Base-by-base conservation (phyloP, 371 early-diverging fungal species). In the Apophysomyces trapeziformis region DNA sequence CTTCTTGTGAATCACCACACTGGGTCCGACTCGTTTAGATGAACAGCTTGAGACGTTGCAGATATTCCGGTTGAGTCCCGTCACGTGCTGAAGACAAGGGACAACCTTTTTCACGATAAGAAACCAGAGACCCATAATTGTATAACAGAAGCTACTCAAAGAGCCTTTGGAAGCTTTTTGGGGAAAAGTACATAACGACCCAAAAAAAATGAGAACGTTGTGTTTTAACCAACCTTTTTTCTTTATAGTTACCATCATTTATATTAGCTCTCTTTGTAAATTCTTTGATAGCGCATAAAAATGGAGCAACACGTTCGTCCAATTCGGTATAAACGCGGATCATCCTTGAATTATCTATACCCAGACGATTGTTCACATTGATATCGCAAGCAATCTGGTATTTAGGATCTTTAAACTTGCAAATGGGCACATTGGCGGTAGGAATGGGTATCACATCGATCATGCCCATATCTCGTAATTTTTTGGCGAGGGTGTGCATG, bases 391-490 rank as follows among this genome's bases (percentile, higher is more conserved):
- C 69, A 47, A 77, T 56, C 11, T 72, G 57, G 32, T 72, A 66
- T 36, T 78, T 71, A 0, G 89, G 89, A 50, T 91, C 91, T 59
- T 68, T 75, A 59, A 90, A 89, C 68, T 88, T 90, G 76, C 86
- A 87, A 21, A 91, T 88, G 0, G 89, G 90, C 1, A 91, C 90
- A 50, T 70, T 81, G 0, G 90, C 72, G 1, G 18, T 26, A 0
- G 59, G 57, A 26, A 79, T 68, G 8, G 76, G 56, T 14, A 54
- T 7, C 2, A 75, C 67, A 32, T 70, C 21, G 4, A n/a, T 9
- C 79, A 79, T 75, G 43, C 76, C 74, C 3, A 64, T 59, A 9
- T 26, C 13, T 5, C 37, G 39, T 14, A 79, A 59, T 1, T 57
- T 14, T 7, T 37, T 9, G 7, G 71, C 67, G 5, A 79, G 37